These are phyloP conservation scores for Sporothrix protearum DNA, from an alignment of 2,329 filamentous ascomycete genomes.

Conservation along the genomic window DNA sequence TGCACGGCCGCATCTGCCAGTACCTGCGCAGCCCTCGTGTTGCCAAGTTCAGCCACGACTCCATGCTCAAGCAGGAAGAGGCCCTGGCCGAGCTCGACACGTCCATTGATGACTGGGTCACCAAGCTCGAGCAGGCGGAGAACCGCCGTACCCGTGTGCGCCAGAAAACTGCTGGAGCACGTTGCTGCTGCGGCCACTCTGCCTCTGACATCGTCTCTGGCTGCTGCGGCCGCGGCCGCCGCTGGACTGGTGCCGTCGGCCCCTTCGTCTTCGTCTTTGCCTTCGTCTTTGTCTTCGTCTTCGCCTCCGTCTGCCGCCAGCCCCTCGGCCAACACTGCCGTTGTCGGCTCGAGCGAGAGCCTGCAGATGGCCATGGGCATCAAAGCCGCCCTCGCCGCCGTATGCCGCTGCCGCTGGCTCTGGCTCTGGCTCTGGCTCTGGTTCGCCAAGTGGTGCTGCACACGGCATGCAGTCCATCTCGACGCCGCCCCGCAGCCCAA, in stretches of 20 bases:
- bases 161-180: slow-evolving; percentile 79
- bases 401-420: not conserved
- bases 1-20: slow-evolving; percentile 72
- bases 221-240: slow-evolving; percentile 3
- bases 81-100: slow-evolving; percentile 71
- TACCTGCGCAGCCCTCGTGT: slow-evolving; percentile 69
- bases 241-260: slow-evolving; percentile 34
- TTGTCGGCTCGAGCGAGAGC: slow-evolving; percentile 40
- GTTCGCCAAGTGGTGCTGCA: slow-evolving; percentile 26
- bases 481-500: slow-evolving; percentile 59
- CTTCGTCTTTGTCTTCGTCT: too few relatives aligned
- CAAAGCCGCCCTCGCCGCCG: slow-evolving; percentile 34
- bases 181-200: slow-evolving; percentile 67
- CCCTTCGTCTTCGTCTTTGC: too few relatives aligned
- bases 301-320: not conserved
- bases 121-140: slow-evolving; percentile 75
- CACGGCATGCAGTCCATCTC: slow-evolving; percentile 41
- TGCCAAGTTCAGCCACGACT: slow-evolving; percentile 69
- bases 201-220: slow-evolving; percentile 25
- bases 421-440: too few relatives aligned
- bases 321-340: slow-evolving; percentile 23
- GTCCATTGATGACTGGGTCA: slow-evolving; percentile 77
- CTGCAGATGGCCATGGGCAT: slow-evolving; percentile 44
- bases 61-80: slow-evolving; percentile 75
- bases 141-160: slow-evolving; percentile 70